These are phyloP conservation scores for Phragmites australis DNA, from an alignment of 176 grass and related monocot species.

Conservation along the genomic window DNA sequence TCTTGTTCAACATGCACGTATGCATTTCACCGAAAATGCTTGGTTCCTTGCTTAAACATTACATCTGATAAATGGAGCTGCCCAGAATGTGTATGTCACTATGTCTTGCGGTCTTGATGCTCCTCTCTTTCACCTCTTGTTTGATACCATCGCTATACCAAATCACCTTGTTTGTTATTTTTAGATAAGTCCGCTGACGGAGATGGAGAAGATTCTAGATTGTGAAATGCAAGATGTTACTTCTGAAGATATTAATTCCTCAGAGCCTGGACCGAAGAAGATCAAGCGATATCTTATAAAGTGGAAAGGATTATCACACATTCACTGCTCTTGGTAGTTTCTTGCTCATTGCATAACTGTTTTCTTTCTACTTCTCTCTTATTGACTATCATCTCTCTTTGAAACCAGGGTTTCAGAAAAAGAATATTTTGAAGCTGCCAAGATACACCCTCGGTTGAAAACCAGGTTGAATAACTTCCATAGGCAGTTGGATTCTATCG, in stretches of 20 bases:
- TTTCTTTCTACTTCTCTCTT: conserved; percentile 23
- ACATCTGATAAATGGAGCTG: conserved; percentile 83
- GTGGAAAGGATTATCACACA: conserved; percentile 93
- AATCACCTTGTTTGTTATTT: conserved; percentile 34
- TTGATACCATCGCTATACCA: conserved; percentile 27
- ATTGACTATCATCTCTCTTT: conserved; percentile 31
- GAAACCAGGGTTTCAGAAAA: conserved; percentile 78
- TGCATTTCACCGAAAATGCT: conserved; percentile 83
- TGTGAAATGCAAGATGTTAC: conserved; percentile 49
- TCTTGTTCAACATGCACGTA: conserved; percentile 92
- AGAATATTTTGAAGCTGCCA: conserved; percentile 80
- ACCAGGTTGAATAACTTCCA: conserved; percentile 88
- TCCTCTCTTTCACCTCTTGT: conserved; percentile 14
- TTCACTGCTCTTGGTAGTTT: conserved; percentile 92
- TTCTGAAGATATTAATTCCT: conserved; percentile 53
- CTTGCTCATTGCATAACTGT: conserved; percentile 1
- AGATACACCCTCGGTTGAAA: conserved; percentile 80
- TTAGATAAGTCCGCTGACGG: conserved; percentile 87
- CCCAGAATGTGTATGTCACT: conserved; percentile 82
- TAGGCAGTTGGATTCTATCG: conserved; percentile 59
- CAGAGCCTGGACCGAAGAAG: conserved; percentile 55
- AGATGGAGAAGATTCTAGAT: conserved; percentile 97
- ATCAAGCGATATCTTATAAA: conserved; percentile 88
- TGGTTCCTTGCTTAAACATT: conserved; percentile 71
- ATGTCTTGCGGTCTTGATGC: conserved; percentile 9